Conservation (phyloP, 2,329 filamentous ascomycete species). For the Pseudogymnoascus sp. region DNA sequence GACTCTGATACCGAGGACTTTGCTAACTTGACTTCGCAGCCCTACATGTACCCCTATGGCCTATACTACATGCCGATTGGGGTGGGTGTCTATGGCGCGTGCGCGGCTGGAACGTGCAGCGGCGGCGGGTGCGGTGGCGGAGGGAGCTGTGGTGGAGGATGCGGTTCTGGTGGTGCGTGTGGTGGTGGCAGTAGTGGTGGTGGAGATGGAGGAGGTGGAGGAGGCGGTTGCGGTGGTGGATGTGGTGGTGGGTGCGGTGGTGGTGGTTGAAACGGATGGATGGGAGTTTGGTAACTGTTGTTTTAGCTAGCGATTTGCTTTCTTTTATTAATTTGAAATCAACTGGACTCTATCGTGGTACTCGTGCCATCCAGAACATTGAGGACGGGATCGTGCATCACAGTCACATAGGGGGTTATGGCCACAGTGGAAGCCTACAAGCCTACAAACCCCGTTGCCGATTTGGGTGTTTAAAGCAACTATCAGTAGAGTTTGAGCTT, state of each 20-base stretch:
- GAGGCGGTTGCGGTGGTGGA: slow-evolving; percentile 14
- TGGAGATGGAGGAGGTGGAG: slow-evolving; percentile 22
- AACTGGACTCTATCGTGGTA: background rate
- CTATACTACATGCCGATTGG: slow-evolving; percentile 25
- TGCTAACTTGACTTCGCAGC: slow-evolving; percentile 24
- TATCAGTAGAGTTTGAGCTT: background rate
- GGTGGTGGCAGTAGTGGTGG: slow-evolving; percentile 26
- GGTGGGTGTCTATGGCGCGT: slow-evolving; percentile 20
- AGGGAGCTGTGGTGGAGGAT: slow-evolving; percentile 38
- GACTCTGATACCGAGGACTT: background rate
- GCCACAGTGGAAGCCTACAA: too few species aligned
- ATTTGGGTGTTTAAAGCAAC: background rate
- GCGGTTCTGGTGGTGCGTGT: slow-evolving; percentile 33
- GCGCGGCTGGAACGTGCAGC: slow-evolving; percentile 38
- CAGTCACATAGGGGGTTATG: too few species aligned
- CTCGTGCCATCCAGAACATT: too few species aligned
- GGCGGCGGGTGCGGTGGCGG: slow-evolving; percentile 35
- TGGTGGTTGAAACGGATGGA: background rate
- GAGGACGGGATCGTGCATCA: too few species aligned
- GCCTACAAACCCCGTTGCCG: background rate
- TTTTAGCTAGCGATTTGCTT: background rate
- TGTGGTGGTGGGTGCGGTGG: slow-evolving; percentile 17
- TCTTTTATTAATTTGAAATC: background rate
- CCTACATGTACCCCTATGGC: slow-evolving; percentile 17
- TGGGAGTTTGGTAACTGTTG: background rate